Base-by-base conservation (phyloP, 1,139 yeast genomes). In the Saccharomycopsis phalli region DNA sequence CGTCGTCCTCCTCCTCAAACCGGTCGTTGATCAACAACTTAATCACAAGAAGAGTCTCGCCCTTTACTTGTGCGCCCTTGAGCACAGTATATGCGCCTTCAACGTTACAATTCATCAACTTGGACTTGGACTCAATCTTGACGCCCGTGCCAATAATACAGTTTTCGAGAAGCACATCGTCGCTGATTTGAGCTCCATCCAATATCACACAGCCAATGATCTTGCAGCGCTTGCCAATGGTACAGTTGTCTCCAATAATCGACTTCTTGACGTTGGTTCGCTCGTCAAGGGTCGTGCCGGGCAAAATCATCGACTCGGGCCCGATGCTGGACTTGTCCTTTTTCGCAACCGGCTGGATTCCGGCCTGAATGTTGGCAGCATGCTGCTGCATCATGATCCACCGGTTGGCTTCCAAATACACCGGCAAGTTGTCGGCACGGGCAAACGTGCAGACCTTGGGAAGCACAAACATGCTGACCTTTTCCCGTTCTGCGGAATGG, bases 391-490 rank as follows among this genome's bases (percentile, higher is more conserved):
- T 82, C 73, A 88, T 71, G 44, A 81, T 68, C 53, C 74, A 69
- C 49, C 97, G 69, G 57, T 87, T 91, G n/a, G 94, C 88, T 61
- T 91, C 98, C 75, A 86, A 74, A 58, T 78, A 84, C 4, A 88
- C 86, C 1, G 86, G 73, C 38, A 83, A 65, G 53, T 79, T 83
- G 57, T 86, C 86, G 39, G 81, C 69, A 51, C 97, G 71, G 51
- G 83, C 70, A 53, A 88, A 87, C 2, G 74, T 66, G 11, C 83
- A 74, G 43, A 74, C 71, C 30, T 69, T 63, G 2, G 94, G 91
- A 38, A 83, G 54, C 32, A 76, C 68, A 48, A 78, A 67, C 50
- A 83, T 66, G 3, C 81, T 79, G 27, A 83, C 71, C 0, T 79
- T 71, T 45, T 76, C 84, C 49, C 68, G 66, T n/a, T 59, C 55